Evolutionary conservation across 805 yeast species (phyloP).

Genomic region (Candida vartiovaarae): DNA sequence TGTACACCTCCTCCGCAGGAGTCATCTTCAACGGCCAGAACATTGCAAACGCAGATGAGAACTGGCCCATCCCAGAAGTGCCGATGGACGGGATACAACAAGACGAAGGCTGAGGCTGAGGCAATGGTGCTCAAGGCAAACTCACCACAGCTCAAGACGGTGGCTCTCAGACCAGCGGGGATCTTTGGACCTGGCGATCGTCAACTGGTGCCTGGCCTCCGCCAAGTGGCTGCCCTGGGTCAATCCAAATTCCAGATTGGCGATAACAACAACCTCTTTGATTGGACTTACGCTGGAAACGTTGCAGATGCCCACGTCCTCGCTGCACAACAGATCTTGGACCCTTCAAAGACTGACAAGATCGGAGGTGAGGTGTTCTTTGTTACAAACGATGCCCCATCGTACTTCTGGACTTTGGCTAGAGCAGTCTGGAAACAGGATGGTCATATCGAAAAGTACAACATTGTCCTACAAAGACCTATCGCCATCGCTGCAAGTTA

Average conservation of each 20-base stretch:
- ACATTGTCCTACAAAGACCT: constrained; percentile 62
- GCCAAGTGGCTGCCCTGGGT: constrained; percentile 73
- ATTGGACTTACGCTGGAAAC: constrained; percentile 97
- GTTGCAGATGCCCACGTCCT: constrained; percentile 95
- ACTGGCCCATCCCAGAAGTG: constrained; percentile 84
- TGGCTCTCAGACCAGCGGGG: constrained; percentile 94
- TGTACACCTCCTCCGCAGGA: constrained; percentile 96
- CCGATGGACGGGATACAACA: constrained; percentile 98
- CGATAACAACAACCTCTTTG: constrained; percentile 87
- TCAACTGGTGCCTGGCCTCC: constrained; percentile 88
- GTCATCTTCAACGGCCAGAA: constrained; percentile 96
- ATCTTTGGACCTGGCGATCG: constrained; percentile 99
- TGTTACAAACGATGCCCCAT: constrained; percentile 88
- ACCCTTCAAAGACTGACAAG: constrained; percentile 30
- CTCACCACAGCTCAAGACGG: constrained; percentile 54
- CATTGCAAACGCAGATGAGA: constrained; percentile 84
- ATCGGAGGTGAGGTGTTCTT: constrained; percentile 87
- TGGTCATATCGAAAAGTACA: constrained; percentile 68
- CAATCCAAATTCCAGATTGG: constrained; percentile 93
- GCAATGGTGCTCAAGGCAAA: constrained; percentile 70
- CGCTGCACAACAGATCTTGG: constrained; percentile 73
- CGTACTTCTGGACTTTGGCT: constrained; percentile 95
- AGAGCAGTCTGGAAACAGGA: constrained; percentile 97
- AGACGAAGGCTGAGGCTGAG: constrained; percentile 91
- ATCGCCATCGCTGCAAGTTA: constrained; percentile 81